phyloP scores from a whole-genome alignment of 2,329 filamentous ascomycete species.

The Helminthosporium solani region DNA sequence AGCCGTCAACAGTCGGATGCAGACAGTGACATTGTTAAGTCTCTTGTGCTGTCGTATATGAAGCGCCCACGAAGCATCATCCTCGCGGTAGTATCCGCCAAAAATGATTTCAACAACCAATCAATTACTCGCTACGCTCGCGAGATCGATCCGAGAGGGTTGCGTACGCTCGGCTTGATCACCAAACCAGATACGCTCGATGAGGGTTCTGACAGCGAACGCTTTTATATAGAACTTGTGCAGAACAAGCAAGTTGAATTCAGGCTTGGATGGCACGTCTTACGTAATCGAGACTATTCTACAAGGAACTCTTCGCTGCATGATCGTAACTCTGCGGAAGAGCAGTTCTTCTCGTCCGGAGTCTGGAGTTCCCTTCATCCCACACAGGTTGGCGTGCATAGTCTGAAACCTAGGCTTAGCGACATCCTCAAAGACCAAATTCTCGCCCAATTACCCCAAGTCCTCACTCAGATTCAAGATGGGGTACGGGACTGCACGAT shows the following conservation, averaged over 20 bases:
- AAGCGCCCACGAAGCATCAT: slow-evolving; percentile 59
- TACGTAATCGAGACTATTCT: slow-evolving; percentile 49
- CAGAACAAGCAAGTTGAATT: slow-evolving; percentile 44
- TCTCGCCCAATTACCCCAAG: slow-evolving; percentile 21
- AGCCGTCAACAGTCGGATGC: slow-evolving; percentile 32
- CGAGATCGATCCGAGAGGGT: slow-evolving; percentile 48
- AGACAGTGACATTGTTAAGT: slow-evolving; percentile 35
- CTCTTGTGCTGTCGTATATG: slow-evolving; percentile 57
- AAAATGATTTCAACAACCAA: slow-evolving; percentile 57
- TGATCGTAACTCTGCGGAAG: slow-evolving; percentile 44
- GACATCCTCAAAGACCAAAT: slow-evolving; percentile 25
- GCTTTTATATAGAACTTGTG: slow-evolving; percentile 39
- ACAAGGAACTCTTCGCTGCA: slow-evolving; percentile 22
- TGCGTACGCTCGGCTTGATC: slow-evolving; percentile 57
- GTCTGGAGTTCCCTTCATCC: slow-evolving; percentile 41
- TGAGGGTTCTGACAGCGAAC: slow-evolving; percentile 44
- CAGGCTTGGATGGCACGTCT: slow-evolving; percentile 54
- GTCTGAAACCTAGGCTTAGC: slow-evolving; percentile 21
- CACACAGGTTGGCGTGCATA: slow-evolving; percentile 20
- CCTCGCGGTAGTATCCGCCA: slow-evolving; percentile 49
- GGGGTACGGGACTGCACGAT: slow-evolving; percentile 16
- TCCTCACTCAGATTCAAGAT: slow-evolving; percentile 25
- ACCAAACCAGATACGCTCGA: slow-evolving; percentile 56
- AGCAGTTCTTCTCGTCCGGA: slow-evolving; percentile 34
- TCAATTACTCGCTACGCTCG: slow-evolving; percentile 53